Evolutionary conservation across 2,329 filamentous ascomycete genomes (phyloP).

Genomic region (Colletotrichum eleusines): DNA sequence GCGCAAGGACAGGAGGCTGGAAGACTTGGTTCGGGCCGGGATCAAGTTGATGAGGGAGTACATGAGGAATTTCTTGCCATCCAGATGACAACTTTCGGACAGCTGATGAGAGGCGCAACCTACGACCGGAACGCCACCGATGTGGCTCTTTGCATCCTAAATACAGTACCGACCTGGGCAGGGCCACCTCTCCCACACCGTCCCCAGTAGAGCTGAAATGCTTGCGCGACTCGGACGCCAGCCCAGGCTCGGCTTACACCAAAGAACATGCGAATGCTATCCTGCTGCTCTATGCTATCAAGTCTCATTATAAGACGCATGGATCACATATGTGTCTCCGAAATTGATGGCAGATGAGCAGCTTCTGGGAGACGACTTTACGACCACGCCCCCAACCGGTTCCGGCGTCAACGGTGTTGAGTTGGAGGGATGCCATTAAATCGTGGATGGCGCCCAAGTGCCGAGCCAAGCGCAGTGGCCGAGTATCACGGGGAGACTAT

Average conservation of each 20-base stretch:
- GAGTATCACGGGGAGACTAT: neutral
- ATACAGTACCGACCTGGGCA: neutral
- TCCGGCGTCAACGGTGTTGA: neutral
- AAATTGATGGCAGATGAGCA: neutral
- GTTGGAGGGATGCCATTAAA: neutral
- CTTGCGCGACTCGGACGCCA: neutral
- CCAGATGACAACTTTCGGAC: slow-evolving; percentile 57
- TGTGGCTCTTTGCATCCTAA: neutral
- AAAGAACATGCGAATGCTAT: neutral
- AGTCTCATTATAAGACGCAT: neutral
- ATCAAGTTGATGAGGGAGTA: slow-evolving; percentile 70
- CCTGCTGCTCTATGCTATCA: neutral
- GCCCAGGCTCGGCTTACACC: neutral
- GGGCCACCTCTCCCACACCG: neutral
- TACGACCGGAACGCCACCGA: neutral
- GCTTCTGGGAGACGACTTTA: neutral
- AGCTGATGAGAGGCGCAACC: neutral
- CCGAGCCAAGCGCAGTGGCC: slow-evolving; percentile 1
- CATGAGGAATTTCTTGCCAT: slow-evolving; percentile 68
- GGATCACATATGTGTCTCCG: neutral
- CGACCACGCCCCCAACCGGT: too few relatives aligned
- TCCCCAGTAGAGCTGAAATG: neutral
- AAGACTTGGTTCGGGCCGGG: slow-evolving; percentile 78
- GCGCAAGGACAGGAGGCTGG: slow-evolving; percentile 77
- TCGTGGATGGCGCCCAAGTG: neutral